Evolutionary conservation across 2,329 filamentous ascomycete genomes (phyloP).

Genomic region (Fusarium verticillioides): DNA sequence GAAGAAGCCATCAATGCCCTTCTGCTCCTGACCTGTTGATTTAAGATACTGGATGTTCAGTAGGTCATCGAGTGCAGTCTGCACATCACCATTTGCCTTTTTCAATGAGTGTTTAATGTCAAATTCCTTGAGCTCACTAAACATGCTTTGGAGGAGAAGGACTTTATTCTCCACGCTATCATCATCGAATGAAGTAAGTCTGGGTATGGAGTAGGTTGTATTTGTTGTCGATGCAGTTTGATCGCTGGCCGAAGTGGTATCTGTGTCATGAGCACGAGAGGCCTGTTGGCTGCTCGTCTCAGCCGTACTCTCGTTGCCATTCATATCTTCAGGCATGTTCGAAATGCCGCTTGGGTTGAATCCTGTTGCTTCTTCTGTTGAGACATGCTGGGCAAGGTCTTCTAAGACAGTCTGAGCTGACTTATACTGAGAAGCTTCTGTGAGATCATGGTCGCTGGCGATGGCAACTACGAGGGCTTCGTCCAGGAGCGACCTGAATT

Average conservation of each 20-base stretch:
- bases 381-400: slow-evolving; percentile 71
- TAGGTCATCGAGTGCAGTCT: slow-evolving; percentile 80
- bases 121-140: slow-evolving; percentile 73
- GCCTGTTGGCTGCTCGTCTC: slow-evolving; percentile 46
- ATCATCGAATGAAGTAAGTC: slow-evolving; percentile 50
- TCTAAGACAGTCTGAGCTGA: slow-evolving; percentile 70
- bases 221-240: slow-evolving; percentile 38
- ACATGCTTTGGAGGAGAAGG: slow-evolving; percentile 73
- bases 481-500: slow-evolving; percentile 81
- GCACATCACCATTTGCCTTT: slow-evolving; percentile 74
- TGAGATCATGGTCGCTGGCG: slow-evolving; percentile 76
- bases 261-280: slow-evolving; percentile 45
- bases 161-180: slow-evolving; percentile 71
- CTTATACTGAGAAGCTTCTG: slow-evolving; percentile 60
- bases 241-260: slow-evolving; percentile 45
- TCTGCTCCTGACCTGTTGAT: slow-evolving; percentile 70
- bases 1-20: slow-evolving; percentile 86
- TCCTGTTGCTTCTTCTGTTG: slow-evolving; percentile 74
- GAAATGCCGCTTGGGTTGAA: slow-evolving; percentile 83
- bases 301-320: slow-evolving; percentile 39
- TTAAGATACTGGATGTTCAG: slow-evolving; percentile 83
- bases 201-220: slow-evolving; percentile 39
- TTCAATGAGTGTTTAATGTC: slow-evolving; percentile 75
- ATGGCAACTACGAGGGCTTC: slow-evolving; percentile 82
- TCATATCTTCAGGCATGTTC: slow-evolving; percentile 49